These are phyloP conservation scores for Tricholoma hemisulphureum DNA, from an alignment of 768 basidiomycete genomes.

Conservation along the genomic window DNA sequence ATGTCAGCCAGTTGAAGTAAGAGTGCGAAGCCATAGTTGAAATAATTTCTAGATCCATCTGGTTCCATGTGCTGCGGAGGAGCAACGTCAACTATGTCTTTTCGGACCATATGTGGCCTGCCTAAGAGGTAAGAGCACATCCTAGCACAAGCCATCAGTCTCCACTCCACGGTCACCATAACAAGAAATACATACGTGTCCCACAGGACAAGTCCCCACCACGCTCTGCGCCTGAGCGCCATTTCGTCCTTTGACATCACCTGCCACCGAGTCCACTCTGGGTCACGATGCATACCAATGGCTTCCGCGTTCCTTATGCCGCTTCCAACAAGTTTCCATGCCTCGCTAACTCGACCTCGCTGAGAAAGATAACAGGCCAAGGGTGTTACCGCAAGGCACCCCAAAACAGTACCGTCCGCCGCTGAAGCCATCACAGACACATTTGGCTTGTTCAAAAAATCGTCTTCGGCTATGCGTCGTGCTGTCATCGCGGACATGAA, in stretches of 20 bases:
- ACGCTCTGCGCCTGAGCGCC: constrained; percentile 38
- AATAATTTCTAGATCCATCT: constrained; percentile 33
- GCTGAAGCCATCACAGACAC: constrained; percentile 37
- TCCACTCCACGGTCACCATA: neutral
- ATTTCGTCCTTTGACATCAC: constrained; percentile 45
- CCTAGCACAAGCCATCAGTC: constrained; percentile 24
- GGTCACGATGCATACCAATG: constrained; percentile 45
- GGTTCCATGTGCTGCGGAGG: constrained; percentile 28
- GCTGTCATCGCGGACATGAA: constrained; percentile 47
- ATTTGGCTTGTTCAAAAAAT: constrained; percentile 35
- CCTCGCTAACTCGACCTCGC: constrained; percentile 48
- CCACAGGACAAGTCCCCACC: constrained; percentile 43
- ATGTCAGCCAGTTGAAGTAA: constrained; percentile 40
- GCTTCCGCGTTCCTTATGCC: constrained; percentile 40
- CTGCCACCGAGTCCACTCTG: constrained; percentile 40
- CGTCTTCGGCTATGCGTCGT: constrained; percentile 45
- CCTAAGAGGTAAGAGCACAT: constrained; percentile 45
- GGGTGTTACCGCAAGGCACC: constrained; percentile 45
- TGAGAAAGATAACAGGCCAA: constrained; percentile 46
- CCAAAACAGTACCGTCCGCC: constrained; percentile 46
- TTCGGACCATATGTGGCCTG: constrained; percentile 42
- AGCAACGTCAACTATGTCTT: constrained; percentile 37
- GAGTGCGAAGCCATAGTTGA: constrained; percentile 35
- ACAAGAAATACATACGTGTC: constrained; percentile 36
- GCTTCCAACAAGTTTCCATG: constrained; percentile 45